Percentiles rank a stretch among this genome's conserved stretches.
phyloP scores from a whole-genome alignment of 768 basidiomycete species.

The Suillus subalutaceus region DNA sequence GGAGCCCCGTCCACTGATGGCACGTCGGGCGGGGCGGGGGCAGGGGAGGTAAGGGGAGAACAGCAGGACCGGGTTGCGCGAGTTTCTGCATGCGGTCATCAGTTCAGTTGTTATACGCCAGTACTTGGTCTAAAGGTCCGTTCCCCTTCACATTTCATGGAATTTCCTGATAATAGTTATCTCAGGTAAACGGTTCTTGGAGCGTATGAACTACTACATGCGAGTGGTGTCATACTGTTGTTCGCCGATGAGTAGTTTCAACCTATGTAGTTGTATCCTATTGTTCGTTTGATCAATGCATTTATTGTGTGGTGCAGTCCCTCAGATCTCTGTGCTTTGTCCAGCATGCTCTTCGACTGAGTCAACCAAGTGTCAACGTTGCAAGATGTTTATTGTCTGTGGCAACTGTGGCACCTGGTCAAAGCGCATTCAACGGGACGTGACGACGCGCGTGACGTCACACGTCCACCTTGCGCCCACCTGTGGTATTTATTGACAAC shows the following conservation, averaged over 20 bases:
- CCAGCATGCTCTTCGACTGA: background rate
- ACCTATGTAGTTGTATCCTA: slow-evolving; percentile 31
- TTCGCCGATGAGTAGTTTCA: slow-evolving; percentile 28
- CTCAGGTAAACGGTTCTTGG: slow-evolving; percentile 2
- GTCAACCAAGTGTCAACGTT: background rate
- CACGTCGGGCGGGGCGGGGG: slow-evolving; percentile 69
- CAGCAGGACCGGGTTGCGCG: background rate
- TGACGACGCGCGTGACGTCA: slow-evolving; percentile 39
- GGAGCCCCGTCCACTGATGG: slow-evolving; percentile 73
- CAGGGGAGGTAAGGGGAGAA: slow-evolving; percentile 9
- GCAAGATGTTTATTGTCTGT: background rate
- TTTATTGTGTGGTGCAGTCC: slow-evolving; percentile 4
- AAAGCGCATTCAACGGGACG: slow-evolving; percentile 14
- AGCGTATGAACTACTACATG: slow-evolving; percentile 18
- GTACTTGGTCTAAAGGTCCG: slow-evolving; percentile 3
- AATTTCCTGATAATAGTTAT: no score
- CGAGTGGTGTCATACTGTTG: slow-evolving; percentile 10
- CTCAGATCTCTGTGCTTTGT: background rate
- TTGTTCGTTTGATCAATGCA: slow-evolving; percentile 30
- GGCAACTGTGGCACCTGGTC: background rate
- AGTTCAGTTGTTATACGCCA: background rate
- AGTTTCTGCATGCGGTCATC: slow-evolving; percentile 2
- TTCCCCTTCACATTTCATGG: background rate
- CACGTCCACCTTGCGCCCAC: slow-evolving; percentile 16
- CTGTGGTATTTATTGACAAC: slow-evolving; percentile 23